Evolutionary conservation across 78 protist genomes (phyloP), one percentile per base, ranked within the genome.

Genomic region (Trichosphaerium sp.): DNA sequence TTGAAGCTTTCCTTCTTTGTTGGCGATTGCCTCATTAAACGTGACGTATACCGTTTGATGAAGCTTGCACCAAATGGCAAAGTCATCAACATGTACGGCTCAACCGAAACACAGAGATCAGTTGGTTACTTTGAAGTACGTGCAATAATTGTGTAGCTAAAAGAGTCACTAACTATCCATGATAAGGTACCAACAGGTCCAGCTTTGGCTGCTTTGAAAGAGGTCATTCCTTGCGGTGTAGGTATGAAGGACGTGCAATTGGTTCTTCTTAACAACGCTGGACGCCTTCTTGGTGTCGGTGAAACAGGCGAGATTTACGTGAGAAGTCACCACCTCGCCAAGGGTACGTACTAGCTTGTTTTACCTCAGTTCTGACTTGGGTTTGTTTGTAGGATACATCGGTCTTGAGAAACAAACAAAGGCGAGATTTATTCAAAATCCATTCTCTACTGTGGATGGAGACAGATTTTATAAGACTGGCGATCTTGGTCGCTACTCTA

Each of bases 61-160:
- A 41, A 32, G 0, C 73, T 85, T 2, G 80, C 85, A 11, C 74
- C 80, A 10, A 25, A 72, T 34, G 68, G 57, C 31, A n/a, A 11
- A 39, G 79, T 74, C 47, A 66, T 78, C 74, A 84, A 84, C 75
- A 78, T 84, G 90, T 85, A 79, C 71, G 90, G 90, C 48, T 60
- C 90, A 35, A 85, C 90, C 0, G 90, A 85, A 73, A 70, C 88
- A 0, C 82, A 76, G 69, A 47, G 88, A 0, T 65, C 83, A 15
- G 79, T 78, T 5, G 32, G 64, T 3, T 71, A 67, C n/a, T 29
- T n/a, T 38, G 74, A 44, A 18, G 67, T n/a, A n/a, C n/a, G n/a
- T n/a, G n/a, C n/a, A n/a, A n/a, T 7, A 6, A 26, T 40, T n/a
- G n/a, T n/a, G n/a, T n/a, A n/a, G n/a, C n/a, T n/a, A n/a, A n/a